A percentile compares a stretch with the other conserved stretches of the same genome.
Conservation (phyloP, 352 stramenopile species). For the Globisporangium spiculum region DNA sequence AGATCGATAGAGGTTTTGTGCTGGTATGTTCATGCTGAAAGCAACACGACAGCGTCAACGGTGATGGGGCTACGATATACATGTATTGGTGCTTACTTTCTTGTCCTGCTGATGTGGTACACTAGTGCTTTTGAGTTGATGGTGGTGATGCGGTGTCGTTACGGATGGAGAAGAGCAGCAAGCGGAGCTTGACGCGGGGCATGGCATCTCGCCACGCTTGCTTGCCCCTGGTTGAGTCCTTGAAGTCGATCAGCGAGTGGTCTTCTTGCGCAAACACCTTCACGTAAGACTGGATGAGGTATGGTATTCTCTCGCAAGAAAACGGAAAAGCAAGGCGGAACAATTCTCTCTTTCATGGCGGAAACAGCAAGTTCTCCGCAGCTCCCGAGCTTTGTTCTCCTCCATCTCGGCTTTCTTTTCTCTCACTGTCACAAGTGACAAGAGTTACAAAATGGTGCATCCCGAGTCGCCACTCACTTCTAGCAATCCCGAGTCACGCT, state of each 20-base stretch:
- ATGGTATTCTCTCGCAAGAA: neutral
- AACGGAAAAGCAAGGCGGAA: neutral
- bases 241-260: neutral
- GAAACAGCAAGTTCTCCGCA: neutral
- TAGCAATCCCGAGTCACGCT: slow-evolving; percentile 84
- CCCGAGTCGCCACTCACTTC: slow-evolving; percentile 73
- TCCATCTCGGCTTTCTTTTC: neutral
- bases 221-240: neutral
- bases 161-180: neutral
- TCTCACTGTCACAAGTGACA: neutral
- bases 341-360: neutral
- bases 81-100: neutral
- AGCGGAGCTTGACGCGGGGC: neutral
- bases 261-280: neutral
- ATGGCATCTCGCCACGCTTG: neutral
- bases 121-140: neutral
- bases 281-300: neutral
- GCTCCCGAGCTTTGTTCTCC: neutral
- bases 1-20: too few species aligned
- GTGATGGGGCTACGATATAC: slow-evolving; percentile 2
- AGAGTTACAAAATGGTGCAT: slow-evolving; percentile 75
- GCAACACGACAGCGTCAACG: too few species aligned
- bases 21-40: too few species aligned
- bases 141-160: neutral
- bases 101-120: neutral